These are phyloP conservation scores for Exophiala aquamarina DNA, from an alignment of 2,329 filamentous ascomycete species.

Conservation along the genomic window DNA sequence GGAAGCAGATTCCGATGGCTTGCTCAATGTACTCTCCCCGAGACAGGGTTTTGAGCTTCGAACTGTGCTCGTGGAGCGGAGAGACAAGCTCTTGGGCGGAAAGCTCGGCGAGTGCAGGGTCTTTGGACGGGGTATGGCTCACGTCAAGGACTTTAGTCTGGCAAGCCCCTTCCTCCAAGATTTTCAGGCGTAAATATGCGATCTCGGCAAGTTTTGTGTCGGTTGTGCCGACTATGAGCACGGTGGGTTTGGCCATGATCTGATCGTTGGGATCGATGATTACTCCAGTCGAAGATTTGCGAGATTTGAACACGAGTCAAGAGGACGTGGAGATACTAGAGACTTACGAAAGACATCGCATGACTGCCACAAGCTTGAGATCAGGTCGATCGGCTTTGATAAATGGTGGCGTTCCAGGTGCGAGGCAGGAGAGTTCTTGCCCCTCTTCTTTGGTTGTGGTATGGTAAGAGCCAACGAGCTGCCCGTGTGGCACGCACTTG, in stretches of 20 bases:
- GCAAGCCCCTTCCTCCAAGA: slow-evolving; percentile 35
- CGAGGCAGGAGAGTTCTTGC: too few species aligned
- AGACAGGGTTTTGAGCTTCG: slow-evolving; percentile 41
- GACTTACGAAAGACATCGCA: too few species aligned
- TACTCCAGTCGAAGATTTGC: too few species aligned
- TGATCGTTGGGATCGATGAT: too few species aligned
- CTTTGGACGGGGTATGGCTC: slow-evolving; percentile 43
- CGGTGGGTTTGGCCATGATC: slow-evolving; percentile 36
- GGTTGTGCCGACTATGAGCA: slow-evolving; percentile 62
- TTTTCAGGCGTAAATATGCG: slow-evolving; percentile 52
- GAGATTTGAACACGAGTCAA: too few species aligned
- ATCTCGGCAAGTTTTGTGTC: slow-evolving; percentile 65
- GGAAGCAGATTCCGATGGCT: slow-evolving; percentile 53
- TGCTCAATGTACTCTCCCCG: slow-evolving; percentile 58
- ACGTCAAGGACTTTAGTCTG: slow-evolving; percentile 56
- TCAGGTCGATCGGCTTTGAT: too few species aligned
- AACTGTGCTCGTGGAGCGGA: slow-evolving; percentile 31
- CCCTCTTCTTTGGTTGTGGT: too few species aligned
- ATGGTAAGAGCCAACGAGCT: too few species aligned
- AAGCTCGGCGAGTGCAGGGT: slow-evolving; percentile 33
- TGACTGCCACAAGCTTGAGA: too few species aligned
- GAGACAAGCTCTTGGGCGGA: slow-evolving; percentile 45
- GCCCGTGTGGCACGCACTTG: too few species aligned
- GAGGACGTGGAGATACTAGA: too few species aligned
- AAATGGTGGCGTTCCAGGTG: too few species aligned